These are phyloP conservation scores for Verruconis gallopava DNA, from an alignment of 2,329 filamentous ascomycete species.

Conservation along the genomic window DNA sequence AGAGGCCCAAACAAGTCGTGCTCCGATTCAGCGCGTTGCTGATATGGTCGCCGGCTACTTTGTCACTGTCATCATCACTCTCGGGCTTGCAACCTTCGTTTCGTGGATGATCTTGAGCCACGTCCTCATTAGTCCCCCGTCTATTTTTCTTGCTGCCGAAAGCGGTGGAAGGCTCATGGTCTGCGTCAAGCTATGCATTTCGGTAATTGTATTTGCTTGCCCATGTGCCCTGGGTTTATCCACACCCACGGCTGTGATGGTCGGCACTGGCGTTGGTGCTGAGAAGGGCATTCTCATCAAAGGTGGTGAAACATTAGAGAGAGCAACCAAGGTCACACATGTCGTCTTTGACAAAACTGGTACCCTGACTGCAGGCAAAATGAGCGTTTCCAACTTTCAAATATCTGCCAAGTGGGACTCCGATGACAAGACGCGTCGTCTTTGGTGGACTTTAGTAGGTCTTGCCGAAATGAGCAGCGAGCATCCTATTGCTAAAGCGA, in stretches of 20 bases:
- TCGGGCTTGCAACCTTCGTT: constrained; percentile 75
- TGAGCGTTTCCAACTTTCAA: constrained; percentile 69
- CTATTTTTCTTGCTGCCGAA: constrained; percentile 67
- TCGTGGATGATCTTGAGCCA: constrained; percentile 95
- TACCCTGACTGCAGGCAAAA: constrained; percentile 86
- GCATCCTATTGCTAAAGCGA: constrained; percentile 87
- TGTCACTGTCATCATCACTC: constrained; percentile 72
- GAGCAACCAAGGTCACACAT: constrained; percentile 76
- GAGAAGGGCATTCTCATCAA: constrained; percentile 97
- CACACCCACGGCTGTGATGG: constrained; percentile 96
- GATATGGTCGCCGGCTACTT: constrained; percentile 90
- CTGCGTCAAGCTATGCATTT: constrained; percentile 93
- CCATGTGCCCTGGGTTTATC: constrained; percentile 92
- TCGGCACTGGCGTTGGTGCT: constrained; percentile 91
- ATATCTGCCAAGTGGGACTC: constrained; percentile 57
- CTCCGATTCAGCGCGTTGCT: constrained; percentile 86
- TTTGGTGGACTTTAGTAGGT: constrained; percentile 95
- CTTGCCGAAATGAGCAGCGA: constrained; percentile 94
- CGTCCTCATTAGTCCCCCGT: constrained; percentile 66
- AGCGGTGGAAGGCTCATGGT: constrained; percentile 93
- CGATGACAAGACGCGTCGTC: constrained; percentile 51
- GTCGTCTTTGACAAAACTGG: constrained; percentile 94
- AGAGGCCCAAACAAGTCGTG: constrained; percentile 85
- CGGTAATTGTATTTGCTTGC: constrained; percentile 95
- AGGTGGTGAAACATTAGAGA: constrained; percentile 83